These are phyloP conservation scores for Flammula alnicola DNA, from an alignment of 1,284 basidiomycete genomes.

Conservation along the genomic window DNA sequence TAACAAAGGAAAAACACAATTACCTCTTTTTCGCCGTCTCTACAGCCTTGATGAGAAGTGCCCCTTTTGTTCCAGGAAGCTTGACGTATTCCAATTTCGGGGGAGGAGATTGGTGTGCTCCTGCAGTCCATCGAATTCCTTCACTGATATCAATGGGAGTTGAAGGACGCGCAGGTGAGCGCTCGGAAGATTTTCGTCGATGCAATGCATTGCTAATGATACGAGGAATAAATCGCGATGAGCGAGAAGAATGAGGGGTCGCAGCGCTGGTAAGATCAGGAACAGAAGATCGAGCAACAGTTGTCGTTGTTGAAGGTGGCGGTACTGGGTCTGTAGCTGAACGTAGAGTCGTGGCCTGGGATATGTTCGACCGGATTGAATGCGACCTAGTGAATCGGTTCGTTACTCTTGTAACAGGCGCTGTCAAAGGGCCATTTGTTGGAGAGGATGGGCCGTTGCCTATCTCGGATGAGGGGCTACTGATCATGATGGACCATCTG, in stretches of 20 bases:
- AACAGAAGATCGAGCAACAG: conserved; percentile 33
- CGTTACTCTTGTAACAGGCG: conserved; percentile 27
- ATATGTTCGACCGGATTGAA: conserved; percentile 41
- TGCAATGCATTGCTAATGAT: conserved; percentile 69
- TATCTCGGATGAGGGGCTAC: conserved; percentile 29
- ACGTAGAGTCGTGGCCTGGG: conserved; percentile 31
- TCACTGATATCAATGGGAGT: conserved; percentile 38
- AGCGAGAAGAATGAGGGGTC: conserved; percentile 40
- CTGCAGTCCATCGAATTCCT: conserved; percentile 37
- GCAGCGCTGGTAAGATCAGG: conserved; percentile 31
- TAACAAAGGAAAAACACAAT: conserved; percentile 19
- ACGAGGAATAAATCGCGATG: conserved; percentile 71
- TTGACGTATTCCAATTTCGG: conserved; percentile 90
- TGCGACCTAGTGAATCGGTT: conserved; percentile 36
- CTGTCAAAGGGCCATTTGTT: conserved; percentile 28
- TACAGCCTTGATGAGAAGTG: conserved; percentile 80
- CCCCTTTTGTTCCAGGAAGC: conserved; percentile 86
- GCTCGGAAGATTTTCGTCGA: conserved; percentile 62
- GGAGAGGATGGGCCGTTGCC: conserved; percentile 21
- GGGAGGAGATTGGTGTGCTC: conserved; percentile 60
- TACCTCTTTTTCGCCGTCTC: conserved; percentile 88
- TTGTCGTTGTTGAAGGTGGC: conserved; percentile 28
- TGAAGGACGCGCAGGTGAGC: conserved; percentile 36
- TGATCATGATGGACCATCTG: conserved; percentile 55
- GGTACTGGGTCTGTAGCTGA: conserved; percentile 28